phyloP scores from a whole-genome alignment of 768 basidiomycete genomes.

The Amanita rubescens region DNA sequence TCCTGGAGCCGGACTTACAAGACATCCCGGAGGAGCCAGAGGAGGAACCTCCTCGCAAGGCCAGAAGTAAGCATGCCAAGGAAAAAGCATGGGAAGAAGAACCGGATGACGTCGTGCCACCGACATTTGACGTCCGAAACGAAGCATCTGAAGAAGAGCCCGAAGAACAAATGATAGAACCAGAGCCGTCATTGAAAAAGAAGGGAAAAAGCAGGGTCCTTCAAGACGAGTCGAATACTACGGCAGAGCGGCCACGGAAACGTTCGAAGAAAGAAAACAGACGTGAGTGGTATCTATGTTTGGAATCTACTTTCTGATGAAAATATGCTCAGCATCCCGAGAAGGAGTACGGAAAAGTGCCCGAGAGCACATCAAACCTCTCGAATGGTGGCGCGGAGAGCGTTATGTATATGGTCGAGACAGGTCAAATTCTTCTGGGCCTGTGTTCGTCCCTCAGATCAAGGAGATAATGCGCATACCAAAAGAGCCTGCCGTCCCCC shows the following conservation, averaged over 20 bases:
- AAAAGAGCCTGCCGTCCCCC: constrained; percentile 27
- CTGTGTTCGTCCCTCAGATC: constrained; percentile 57
- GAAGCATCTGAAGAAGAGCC: constrained; percentile 22
- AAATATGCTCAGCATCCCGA: constrained; percentile 22
- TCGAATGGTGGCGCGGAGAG: constrained; percentile 94
- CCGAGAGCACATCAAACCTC: constrained; percentile 61
- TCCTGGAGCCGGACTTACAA: constrained; percentile 16
- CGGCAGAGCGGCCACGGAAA: constrained; percentile 16
- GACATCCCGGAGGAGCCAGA: constrained; percentile 15
- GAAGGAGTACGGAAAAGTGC: constrained; percentile 63
- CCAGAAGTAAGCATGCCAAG: constrained; percentile 8
- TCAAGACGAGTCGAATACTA: constrained; percentile 16
- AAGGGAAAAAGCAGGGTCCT: constrained; percentile 30
- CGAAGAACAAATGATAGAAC: constrained; percentile 23
- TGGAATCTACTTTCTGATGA: background rate
- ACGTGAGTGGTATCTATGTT: constrained; percentile 17
- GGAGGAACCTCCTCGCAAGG: constrained; percentile 10
- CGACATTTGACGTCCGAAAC: background rate
- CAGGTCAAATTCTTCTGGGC: constrained; percentile 22
- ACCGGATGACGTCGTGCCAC: constrained; percentile 8
- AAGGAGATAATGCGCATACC: constrained; percentile 59
- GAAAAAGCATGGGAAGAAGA: constrained; percentile 31
- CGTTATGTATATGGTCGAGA: constrained; percentile 72
- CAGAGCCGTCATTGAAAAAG: constrained; percentile 19
- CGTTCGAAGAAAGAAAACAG: constrained; percentile 35